phyloP scores from a whole-genome alignment of 176 grass and related monocot species.

The Alopecurus myosuroides region DNA sequence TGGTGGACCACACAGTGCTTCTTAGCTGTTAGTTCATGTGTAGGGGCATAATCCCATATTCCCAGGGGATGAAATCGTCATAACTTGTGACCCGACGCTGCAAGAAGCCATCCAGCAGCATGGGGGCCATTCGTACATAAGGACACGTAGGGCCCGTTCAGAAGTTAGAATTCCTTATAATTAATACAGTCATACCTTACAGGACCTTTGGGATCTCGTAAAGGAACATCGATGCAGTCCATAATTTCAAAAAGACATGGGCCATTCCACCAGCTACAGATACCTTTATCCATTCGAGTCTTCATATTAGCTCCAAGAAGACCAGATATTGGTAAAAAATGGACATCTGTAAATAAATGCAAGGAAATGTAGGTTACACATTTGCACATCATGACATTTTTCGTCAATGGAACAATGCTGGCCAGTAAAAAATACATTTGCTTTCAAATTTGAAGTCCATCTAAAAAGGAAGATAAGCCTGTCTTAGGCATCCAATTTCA shows the following conservation, averaged over 20 bases:
- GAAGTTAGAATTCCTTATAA: neutral
- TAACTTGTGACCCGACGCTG: neutral
- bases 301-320: slow-evolving; percentile 87
- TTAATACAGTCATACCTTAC: slow-evolving; percentile 44
- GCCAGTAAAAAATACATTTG: neutral
- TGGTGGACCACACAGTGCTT: neutral
- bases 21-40: neutral
- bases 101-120: neutral
- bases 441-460: neutral
- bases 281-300: slow-evolving; percentile 71
- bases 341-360: slow-evolving; percentile 65
- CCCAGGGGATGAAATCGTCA: neutral
- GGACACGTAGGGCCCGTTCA: neutral
- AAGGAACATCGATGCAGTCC: slow-evolving; percentile 76
- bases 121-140: neutral
- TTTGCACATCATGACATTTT: neutral
- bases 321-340: slow-evolving; percentile 91
- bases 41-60: neutral
- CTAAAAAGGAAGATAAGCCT: neutral
- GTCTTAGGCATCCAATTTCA: neutral
- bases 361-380: neutral
- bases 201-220: slow-evolving; percentile 79
- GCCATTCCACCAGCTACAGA: slow-evolving; percentile 76
- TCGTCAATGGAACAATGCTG: neutral
- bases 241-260: slow-evolving; percentile 91